These are phyloP conservation scores for Entomortierella parvispora DNA, from an alignment of 192 early-diverging fungal genomes.

Conservation along the genomic window DNA sequence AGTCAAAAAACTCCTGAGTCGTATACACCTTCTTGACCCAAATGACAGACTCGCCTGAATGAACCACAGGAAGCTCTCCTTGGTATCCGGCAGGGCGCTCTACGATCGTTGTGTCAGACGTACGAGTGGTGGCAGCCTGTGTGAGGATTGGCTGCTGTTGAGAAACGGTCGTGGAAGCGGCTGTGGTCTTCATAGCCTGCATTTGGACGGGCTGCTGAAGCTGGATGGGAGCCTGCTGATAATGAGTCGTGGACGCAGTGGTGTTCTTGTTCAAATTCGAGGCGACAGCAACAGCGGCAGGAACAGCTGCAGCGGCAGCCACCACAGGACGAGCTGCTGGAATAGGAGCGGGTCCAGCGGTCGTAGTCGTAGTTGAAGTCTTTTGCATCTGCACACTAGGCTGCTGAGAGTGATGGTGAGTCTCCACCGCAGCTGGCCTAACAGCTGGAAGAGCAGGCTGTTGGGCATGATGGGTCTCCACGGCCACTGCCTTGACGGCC, in stretches of 20 bases:
- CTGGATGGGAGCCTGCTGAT: no score
- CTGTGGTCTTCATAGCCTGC: neutral
- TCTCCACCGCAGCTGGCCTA: no score
- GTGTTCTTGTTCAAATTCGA: neutral
- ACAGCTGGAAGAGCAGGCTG: neutral
- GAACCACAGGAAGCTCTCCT: neutral
- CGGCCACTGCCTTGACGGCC: neutral
- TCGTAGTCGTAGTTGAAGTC: neutral
- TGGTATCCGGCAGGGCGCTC: constrained; percentile 2
- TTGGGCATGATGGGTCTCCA: neutral
- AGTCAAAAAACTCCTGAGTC: constrained; percentile 18
- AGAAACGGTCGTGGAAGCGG: neutral
- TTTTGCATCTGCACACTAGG: no score
- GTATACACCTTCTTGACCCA: constrained; percentile 26
- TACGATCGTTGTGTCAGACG: neutral
- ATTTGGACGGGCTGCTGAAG: neutral
- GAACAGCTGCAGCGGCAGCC: neutral
- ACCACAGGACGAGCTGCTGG: neutral
- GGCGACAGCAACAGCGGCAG: neutral
- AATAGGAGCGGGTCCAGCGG: neutral
- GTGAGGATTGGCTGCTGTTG: neutral
- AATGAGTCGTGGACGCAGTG: neutral
- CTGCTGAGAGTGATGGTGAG: no score
- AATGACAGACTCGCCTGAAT: constrained; percentile 4
- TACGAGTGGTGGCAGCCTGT: neutral